Conservation (phyloP, 257 asterid genomes). For the Solanum arcanum region DNA sequence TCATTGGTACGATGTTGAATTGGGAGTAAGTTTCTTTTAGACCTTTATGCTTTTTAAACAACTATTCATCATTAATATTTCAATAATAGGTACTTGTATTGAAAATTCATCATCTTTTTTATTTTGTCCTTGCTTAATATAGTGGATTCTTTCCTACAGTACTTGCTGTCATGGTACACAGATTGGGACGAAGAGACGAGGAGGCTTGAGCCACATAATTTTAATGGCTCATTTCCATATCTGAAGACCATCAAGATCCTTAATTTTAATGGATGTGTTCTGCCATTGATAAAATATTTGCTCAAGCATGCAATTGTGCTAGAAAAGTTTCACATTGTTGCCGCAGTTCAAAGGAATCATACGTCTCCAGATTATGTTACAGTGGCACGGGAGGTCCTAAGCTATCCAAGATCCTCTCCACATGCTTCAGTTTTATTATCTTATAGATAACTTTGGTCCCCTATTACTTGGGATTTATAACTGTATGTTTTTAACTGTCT, state of each 20-base stretch:
- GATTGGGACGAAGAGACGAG: background rate
- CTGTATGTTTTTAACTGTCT: too few species aligned
- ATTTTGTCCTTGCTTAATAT: background rate
- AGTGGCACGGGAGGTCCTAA: too few species aligned
- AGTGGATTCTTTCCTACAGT: background rate
- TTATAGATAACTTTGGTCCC: too few species aligned
- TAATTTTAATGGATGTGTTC: background rate
- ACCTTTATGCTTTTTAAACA: background rate
- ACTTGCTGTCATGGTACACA: background rate
- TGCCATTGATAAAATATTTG: background rate
- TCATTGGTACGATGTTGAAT: background rate
- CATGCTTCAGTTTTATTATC: too few species aligned
- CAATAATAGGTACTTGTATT: too few species aligned
- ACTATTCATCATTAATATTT: too few species aligned
- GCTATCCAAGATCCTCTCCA: background rate
- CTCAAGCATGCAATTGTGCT: background rate
- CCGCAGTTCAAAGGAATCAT: too few species aligned
- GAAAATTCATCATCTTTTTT: too few species aligned
- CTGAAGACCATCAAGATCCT: background rate
- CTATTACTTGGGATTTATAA: too few species aligned
- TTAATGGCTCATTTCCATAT: background rate
- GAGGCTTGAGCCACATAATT: background rate
- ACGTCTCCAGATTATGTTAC: too few species aligned
- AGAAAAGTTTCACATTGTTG: background rate
- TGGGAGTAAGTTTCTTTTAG: background rate